Percentiles rank a stretch among this genome's conserved stretches.
Evolutionary conservation across 371 early-diverging fungal genomes (phyloP).

Genomic region (Rhizopus microsporus): DNA sequence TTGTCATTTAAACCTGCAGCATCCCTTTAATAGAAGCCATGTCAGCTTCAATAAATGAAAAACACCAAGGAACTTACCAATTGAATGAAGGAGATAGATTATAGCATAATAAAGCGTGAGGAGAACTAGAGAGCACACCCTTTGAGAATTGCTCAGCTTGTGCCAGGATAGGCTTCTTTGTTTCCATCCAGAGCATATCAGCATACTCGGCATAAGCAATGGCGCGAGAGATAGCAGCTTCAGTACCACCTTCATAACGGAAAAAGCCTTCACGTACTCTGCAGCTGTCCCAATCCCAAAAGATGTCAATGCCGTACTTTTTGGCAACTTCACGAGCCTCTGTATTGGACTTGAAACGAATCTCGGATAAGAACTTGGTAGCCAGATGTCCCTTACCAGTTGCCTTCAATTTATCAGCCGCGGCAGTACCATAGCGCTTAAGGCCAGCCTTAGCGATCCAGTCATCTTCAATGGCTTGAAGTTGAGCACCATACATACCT

Average conservation of each 20-base stretch:
- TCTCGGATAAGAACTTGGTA: constrained; percentile 57
- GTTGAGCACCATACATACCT: constrained; percentile 75
- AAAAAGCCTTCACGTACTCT: constrained; percentile 96
- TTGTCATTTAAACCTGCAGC: constrained; percentile 93
- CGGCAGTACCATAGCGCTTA: constrained; percentile 83
- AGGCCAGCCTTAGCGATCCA: constrained; percentile 88
- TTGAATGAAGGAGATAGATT: constrained; percentile 98
- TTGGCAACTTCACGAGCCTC: constrained; percentile 85
- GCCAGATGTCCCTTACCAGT: constrained; percentile 50
- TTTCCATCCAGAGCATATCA: constrained; percentile 98
- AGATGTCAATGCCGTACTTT: constrained; percentile 77
- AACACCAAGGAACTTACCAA: constrained; percentile 69
- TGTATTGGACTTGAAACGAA: constrained; percentile 71
- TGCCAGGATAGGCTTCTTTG: constrained; percentile 86
- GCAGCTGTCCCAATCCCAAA: constrained; percentile 92
- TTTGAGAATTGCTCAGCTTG: constrained; percentile 93
- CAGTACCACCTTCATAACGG: constrained; percentile 94
- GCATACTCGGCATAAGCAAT: constrained; percentile 91
- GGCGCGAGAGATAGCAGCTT: constrained; percentile 87
- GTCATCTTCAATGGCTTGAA: constrained; percentile 85
- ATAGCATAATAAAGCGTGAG: constrained; percentile 82
- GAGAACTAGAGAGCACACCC: constrained; percentile 72
- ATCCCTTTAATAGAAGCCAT: constrained; percentile 34
- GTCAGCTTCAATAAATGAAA: not conserved
- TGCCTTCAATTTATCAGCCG: constrained; percentile 73